Base-by-base conservation (phyloP, 257 asterid species). In the Jasminum sambac region DNA sequence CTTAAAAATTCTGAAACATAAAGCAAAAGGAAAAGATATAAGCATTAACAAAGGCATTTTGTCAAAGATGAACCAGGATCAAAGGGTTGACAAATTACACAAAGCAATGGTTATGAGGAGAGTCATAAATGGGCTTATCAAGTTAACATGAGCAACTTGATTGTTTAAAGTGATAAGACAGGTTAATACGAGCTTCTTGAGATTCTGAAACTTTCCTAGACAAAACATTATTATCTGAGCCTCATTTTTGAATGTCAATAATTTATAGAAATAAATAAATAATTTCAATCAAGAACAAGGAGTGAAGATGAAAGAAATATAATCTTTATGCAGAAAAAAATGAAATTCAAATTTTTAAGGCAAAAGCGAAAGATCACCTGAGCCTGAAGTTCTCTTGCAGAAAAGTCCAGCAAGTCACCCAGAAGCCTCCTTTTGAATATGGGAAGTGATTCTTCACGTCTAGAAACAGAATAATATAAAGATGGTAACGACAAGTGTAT, bases 361-460 rank as follows among this genome's bases (percentile, higher is more conserved):
- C 70, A 41, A 64, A 71, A 69, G 65, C 36, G 69, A 26, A 76
- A 70, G 57, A 71, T 77, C 82, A 94, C 99, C 99, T 94, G 99
- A 78, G 79, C 91, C 84, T 81, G 96, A 75, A 94, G 79, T 74
- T 94, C 99, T 82, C 97, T 87, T 0, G 97, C 96, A 78, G 99
- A 83, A 80, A 94, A 94, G 81, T 91, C 99, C 84, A 94, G 83
- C 85, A 94, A 84, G 84, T 90, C 84, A 63, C 98, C 91, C 86
- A 94, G 71, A 81, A 94, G 96, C 81, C 97, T 88, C 84, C 99
- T 79, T 84, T 94, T 94, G 81, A 94, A 91, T 73, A 94, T 86
- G 41, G 99, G 96, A 80, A 94, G 76, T 34, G 96, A 84, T 74
- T 86, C 99, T 82, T 94, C 99, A 30, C 99, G 98, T 73, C 99